Evolutionary conservation across 192 early-diverging fungal species (phyloP).

Genomic region (Coemansia sp.): DNA sequence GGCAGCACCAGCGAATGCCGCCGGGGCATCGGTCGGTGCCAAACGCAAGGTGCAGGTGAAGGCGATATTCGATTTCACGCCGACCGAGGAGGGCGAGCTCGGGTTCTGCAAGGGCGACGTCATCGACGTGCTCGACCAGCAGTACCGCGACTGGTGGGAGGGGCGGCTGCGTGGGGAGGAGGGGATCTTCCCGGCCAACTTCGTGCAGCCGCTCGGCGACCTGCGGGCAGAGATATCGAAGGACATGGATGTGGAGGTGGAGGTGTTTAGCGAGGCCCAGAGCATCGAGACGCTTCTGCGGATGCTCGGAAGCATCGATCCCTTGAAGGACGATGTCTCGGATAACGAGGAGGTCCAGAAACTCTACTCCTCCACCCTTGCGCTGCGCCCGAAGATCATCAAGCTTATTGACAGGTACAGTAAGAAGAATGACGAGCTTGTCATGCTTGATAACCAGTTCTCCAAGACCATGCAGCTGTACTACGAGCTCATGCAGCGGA

Average conservation of each 20-base stretch:
- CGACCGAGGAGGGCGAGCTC: conserved; percentile 89
- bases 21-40: conserved; percentile 9
- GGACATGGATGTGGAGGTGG: conserved; percentile 64
- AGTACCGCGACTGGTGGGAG: conserved; percentile 99
- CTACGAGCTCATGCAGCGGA: conserved; percentile 48
- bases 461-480: conserved; percentile 43
- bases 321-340: conserved; percentile 76
- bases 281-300: conserved; percentile 80
- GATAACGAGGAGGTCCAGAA: conserved; percentile 88
- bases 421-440: conserved; percentile 74
- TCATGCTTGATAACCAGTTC: conserved; percentile 29
- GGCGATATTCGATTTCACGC: conserved; percentile 92
- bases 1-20: conserved; percentile 23
- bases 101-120: conserved; percentile 87
- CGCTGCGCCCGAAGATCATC: conserved; percentile 85
- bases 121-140: conserved; percentile 86
- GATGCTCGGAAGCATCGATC: conserved; percentile 75
- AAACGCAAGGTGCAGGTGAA: conserved; percentile 77
- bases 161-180: conserved; percentile 82
- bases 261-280: conserved; percentile 68
- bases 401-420: conserved; percentile 81
- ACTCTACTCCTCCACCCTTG: conserved; percentile 76
- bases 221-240: conserved; percentile 56
- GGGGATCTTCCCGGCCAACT: conserved; percentile 98
- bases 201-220: conserved; percentile 78